Evolutionary conservation across 139 green algal species (phyloP).

Genomic region (Volvox reticuliferus): DNA sequence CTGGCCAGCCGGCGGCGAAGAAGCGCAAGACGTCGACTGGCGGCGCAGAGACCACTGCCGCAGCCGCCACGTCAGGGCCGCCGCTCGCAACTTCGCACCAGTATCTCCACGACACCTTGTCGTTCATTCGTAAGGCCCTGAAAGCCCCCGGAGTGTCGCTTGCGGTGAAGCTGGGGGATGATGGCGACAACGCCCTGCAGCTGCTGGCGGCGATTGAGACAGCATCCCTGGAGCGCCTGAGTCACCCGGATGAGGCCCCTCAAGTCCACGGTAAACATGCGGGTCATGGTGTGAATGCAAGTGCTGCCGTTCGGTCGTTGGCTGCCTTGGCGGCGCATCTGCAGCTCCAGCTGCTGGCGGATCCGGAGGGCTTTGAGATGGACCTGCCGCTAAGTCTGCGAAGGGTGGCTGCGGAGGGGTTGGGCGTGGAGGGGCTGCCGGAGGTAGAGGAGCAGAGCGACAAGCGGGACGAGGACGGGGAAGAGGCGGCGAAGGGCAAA

Average conservation of each 20-base stretch:
- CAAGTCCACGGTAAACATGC: neutral
- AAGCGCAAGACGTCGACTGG: constrained; percentile 24
- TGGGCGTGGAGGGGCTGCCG: constrained; percentile 38
- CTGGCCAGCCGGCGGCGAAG: neutral
- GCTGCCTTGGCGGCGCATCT: constrained; percentile 70
- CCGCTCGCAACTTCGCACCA: neutral
- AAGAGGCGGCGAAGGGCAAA: neutral
- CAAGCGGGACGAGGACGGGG: constrained; percentile 6
- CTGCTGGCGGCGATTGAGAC: constrained; percentile 30
- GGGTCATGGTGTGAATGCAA: no score
- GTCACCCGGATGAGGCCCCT: neutral
- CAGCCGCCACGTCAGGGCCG: neutral
- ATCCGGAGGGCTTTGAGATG: constrained; percentile 66
- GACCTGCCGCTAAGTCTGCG: constrained; percentile 65
- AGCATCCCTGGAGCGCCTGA: neutral
- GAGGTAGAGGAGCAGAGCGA: constrained; percentile 50
- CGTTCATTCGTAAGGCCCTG: constrained; percentile 22
- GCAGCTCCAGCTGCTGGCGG: constrained; percentile 72
- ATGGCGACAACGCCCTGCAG: neutral
- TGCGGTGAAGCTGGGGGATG: constrained; percentile 11
- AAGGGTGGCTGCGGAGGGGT: constrained; percentile 45
- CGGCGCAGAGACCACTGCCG: constrained; percentile 45
- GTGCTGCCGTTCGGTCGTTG: constrained; percentile 26
- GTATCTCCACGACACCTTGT: constrained; percentile 30
- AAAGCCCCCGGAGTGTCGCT: neutral